Conservation (phyloP, 164 flowering plant species). For the Aristolochia fimbriata region DNA sequence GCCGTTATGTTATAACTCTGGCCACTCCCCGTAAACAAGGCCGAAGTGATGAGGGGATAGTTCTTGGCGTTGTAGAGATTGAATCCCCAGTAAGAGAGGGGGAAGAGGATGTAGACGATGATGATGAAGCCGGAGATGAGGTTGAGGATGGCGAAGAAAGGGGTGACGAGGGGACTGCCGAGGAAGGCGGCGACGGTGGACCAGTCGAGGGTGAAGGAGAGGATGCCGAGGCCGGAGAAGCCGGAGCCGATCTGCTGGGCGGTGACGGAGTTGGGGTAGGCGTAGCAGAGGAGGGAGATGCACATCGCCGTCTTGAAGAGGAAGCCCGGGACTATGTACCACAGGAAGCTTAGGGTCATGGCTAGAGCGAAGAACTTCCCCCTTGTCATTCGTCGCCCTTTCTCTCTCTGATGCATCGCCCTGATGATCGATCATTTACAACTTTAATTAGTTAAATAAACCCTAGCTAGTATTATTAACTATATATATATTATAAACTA, state of each 20-base stretch:
- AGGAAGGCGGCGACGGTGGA: conserved; percentile 32
- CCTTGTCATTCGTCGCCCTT: conserved; percentile 22
- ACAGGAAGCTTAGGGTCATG: conserved; percentile 29
- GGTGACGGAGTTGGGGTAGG: conserved; percentile 34
- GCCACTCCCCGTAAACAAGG: conserved; percentile 31
- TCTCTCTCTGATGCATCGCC: conserved; percentile 34
- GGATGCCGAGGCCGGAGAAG: conserved; percentile 32
- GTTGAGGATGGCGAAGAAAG: conserved; percentile 35
- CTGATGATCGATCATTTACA: conserved; percentile 14
- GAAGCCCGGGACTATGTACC: conserved; percentile 35
- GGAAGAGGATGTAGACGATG: conserved; percentile 28
- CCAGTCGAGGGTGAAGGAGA: conserved; percentile 42
- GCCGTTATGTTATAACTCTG: conserved; percentile 23
- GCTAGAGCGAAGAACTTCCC: conserved; percentile 34
- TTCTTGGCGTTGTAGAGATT: conserved; percentile 25
- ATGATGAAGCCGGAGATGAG: conserved; percentile 26
- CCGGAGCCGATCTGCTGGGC: conserved; percentile 48
- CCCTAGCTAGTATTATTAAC: too few species aligned
- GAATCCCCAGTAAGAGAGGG: conserved; percentile 33
- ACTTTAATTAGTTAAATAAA: too few species aligned
- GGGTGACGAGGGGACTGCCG: conserved; percentile 34
- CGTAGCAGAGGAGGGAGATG: conserved; percentile 41
- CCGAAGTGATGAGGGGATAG: conserved; percentile 37
- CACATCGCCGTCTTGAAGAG: conserved; percentile 30
- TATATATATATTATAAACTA: too few species aligned